phyloP scores from a whole-genome alignment of 306 rosid genomes.

The Begonia fuchsioides region DNA sequence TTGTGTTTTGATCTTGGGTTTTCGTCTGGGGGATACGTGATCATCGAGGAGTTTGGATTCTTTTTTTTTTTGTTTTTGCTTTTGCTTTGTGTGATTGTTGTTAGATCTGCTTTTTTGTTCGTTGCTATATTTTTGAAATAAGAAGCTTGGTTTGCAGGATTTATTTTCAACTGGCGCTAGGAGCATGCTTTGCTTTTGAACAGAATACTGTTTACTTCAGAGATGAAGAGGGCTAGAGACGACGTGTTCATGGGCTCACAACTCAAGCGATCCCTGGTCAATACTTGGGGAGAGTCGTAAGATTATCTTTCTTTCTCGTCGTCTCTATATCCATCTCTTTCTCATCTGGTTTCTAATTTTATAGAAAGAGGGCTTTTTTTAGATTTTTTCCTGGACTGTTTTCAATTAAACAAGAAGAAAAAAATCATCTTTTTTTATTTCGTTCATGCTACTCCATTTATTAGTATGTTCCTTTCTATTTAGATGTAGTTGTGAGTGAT shows the following conservation, averaged over 20 bases:
- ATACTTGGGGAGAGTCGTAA: slow-evolving; percentile 68
- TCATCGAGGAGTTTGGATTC: slow-evolving; percentile 32
- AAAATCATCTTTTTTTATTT: slow-evolving; percentile 20
- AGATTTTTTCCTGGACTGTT: slow-evolving; percentile 5
- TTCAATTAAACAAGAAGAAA: slow-evolving; percentile 16
- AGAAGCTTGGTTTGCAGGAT: slow-evolving; percentile 27
- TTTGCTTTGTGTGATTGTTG: slow-evolving; percentile 5
- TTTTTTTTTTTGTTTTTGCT: slow-evolving; percentile 20
- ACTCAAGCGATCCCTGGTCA: slow-evolving; percentile 50
- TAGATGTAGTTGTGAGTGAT: not conserved
- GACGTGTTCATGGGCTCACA: slow-evolving; percentile 52
- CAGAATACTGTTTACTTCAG: slow-evolving; percentile 15
- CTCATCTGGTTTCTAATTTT: not conserved
- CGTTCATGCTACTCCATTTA: slow-evolving; percentile 6
- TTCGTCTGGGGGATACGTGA: slow-evolving; percentile 38
- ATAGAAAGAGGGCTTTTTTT: not conserved
- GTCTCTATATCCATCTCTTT: slow-evolving; percentile 3
- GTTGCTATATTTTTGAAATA: slow-evolving; percentile 36
- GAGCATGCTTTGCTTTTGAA: slow-evolving; percentile 47
- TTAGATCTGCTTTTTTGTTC: slow-evolving; percentile 59
- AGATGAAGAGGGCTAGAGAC: slow-evolving; percentile 77
- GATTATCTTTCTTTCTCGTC: slow-evolving; percentile 11
- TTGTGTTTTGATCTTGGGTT: slow-evolving; percentile 18
- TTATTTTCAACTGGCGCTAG: slow-evolving; percentile 26
- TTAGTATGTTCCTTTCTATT: slow-evolving; percentile 3